Evolutionary conservation across 768 basidiomycete genomes (phyloP), one percentile per base, ranked within the genome.

Genomic region (Rossbeevera mucosa): DNA sequence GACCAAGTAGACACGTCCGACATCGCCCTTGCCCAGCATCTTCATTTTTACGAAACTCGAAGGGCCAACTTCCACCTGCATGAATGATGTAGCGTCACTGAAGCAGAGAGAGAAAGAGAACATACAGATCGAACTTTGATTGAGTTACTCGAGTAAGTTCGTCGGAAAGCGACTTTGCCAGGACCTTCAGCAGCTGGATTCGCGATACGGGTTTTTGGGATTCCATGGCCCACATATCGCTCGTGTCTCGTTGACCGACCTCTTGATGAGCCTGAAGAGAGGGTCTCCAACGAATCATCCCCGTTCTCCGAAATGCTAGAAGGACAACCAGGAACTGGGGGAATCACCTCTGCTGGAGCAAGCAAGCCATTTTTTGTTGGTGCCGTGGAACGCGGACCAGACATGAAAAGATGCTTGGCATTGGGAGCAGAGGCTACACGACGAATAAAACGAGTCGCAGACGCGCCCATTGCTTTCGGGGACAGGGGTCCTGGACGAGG

Each of bases 21-120:
- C 96, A 71, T 99, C 96, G 43, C 96, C 96, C 69, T 96, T 93
- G 44, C 96, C 96, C n/a, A 98, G 79, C 80, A 99, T 80, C 74
- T 94, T 96, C 73, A 98, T 77, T 76, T 99, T 99, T 66, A 88
- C 80, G 72, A 99, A 99, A 69, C 91, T 94, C 44, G 84, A 84
- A 51, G 96, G 95, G 21, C 86, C 81, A 22, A 99, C 95, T 74
- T 98, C 94, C 52, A 95, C 91, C 88, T 94, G 60, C 22, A 50
- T 48, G 9, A 51, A 50, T 42, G 22, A 56, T 47, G 31, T 12
- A 49, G 36, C 40, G 18, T 38, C n/a, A 51, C 29, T 22, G 25
- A 24, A 30, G 25, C 42, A 47, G 38, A 49, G 36, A 14, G n/a
- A 2, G 11, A 25, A 51, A 25, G 30, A 24, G 47, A 21, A 72